phyloP scores from a whole-genome alignment of 1,139 yeast genomes.

The Sugiyamaella xylanicola region DNA sequence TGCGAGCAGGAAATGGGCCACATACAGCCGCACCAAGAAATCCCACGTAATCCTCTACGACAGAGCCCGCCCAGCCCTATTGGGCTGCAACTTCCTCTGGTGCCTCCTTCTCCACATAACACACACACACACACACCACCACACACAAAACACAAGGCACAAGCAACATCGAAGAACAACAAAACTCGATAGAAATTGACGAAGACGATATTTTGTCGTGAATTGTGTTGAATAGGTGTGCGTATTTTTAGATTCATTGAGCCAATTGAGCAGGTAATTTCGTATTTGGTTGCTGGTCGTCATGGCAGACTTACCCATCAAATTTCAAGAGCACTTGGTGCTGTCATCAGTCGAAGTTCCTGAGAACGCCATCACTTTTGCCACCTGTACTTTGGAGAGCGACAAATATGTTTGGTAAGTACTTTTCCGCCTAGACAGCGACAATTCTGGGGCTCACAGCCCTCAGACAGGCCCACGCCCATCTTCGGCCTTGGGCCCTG shows the following conservation, averaged over 20 bases:
- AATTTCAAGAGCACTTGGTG: slow-evolving; percentile 92
- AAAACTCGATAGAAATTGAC: not conserved
- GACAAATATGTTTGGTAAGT: slow-evolving; percentile 71
- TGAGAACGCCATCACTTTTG: slow-evolving; percentile 83
- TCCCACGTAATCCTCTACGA: slow-evolving; percentile 12
- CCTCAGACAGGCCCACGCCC: too few relatives aligned
- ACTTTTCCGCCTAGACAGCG: not conserved
- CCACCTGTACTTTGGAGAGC: slow-evolving; percentile 91
- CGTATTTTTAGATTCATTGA: not conserved
- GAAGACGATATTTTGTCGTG: not conserved
- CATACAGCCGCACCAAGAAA: slow-evolving; percentile 7
- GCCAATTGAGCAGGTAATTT: slow-evolving; percentile 11
- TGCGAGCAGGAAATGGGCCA: not conserved
- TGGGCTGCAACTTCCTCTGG: not conserved
- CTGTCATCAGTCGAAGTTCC: slow-evolving; percentile 82
- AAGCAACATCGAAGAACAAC: not conserved
- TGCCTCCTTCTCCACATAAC: not conserved
- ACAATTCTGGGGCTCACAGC: too few relatives aligned
- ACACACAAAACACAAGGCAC: not conserved
- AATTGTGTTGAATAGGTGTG: not conserved
- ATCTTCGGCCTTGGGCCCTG: too few relatives aligned
- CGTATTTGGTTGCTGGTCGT: slow-evolving; percentile 6
- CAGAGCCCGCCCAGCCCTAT: not conserved
- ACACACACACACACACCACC: not conserved
- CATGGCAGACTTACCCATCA: slow-evolving; percentile 78